A percentile compares a stretch with the other conserved stretches of the same genome.
Conservation (phyloP, 2,329 filamentous ascomycete species). For the Arachnomyces sp. region DNA sequence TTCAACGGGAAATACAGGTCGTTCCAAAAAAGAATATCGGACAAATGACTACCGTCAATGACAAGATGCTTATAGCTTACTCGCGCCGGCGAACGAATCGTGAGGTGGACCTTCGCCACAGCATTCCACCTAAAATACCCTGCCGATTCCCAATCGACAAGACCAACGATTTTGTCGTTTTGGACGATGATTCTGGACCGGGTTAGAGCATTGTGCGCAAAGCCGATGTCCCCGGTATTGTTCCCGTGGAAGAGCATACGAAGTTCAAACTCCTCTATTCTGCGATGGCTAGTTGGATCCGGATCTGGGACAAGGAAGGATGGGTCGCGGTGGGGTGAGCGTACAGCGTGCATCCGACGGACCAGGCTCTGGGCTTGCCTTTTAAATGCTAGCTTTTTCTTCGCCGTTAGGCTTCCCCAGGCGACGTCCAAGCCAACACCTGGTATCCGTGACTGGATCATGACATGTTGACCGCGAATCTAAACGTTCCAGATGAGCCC, state of each 20-base stretch:
- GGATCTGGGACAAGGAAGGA: slow-evolving; percentile 17
- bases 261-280: slow-evolving; percentile 25
- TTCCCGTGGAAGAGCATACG: slow-evolving; percentile 25
- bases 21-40: too few relatives aligned
- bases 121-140: slow-evolving; percentile 27
- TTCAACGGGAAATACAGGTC: too few relatives aligned
- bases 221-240: slow-evolving; percentile 22
- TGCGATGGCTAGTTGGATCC: slow-evolving; percentile 19
- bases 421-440: slow-evolving; percentile 31
- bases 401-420: slow-evolving; percentile 27
- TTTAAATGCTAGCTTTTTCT: slow-evolving; percentile 28
- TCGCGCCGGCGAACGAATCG: too few relatives aligned
- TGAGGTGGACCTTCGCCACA: slow-evolving; percentile 5
- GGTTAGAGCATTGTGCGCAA: slow-evolving; percentile 36
- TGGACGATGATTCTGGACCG: slow-evolving; percentile 32
- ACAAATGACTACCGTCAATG: too few relatives aligned
- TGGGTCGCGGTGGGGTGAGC: slow-evolving; percentile 14
- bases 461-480: slow-evolving; percentile 29
- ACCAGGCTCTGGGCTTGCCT: slow-evolving; percentile 28
- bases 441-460: slow-evolving; percentile 33
- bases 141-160: slow-evolving; percentile 39
- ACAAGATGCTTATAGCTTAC: too few relatives aligned
- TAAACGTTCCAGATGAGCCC: slow-evolving; percentile 13
- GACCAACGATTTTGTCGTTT: slow-evolving; percentile 30
- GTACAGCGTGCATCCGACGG: slow-evolving; percentile 19